Evolutionary conservation across 257 asterid genomes (phyloP).

Genomic region (Salvia miltiorrhiza): DNA sequence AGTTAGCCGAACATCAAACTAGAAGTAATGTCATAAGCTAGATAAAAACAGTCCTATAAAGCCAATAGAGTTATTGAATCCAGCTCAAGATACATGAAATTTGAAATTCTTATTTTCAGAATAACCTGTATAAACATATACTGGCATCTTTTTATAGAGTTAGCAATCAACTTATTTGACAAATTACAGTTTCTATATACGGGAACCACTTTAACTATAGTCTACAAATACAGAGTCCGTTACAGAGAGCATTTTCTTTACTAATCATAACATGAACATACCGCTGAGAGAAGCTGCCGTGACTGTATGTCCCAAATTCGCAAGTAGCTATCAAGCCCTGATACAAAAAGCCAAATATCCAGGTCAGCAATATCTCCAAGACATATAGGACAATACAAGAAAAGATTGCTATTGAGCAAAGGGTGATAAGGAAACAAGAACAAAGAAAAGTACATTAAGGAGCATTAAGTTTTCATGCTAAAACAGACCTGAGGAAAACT

Average conservation of each 20-base stretch:
- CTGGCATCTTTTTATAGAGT: not conserved
- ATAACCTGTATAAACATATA: not conserved
- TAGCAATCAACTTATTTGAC: not conserved
- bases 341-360: slow-evolving; percentile 19
- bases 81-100: not conserved
- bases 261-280: slow-evolving; percentile 30
- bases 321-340: slow-evolving; percentile 90
- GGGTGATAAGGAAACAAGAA: not conserved
- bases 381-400: not conserved
- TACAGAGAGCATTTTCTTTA: not conserved
- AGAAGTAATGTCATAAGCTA: not conserved
- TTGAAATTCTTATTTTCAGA: not conserved
- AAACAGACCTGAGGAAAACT: not conserved
- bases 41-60: not conserved
- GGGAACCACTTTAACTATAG: not conserved
- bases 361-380: slow-evolving; percentile 20
- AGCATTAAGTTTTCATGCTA: not conserved
- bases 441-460: not conserved
- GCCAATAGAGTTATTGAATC: not conserved
- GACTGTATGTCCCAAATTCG: slow-evolving; percentile 89
- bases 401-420: no score
- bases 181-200: not conserved
- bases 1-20: not conserved
- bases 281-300: slow-evolving; percentile 86
- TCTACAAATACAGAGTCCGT: not conserved